These are phyloP conservation scores for Botrytis tulipae DNA, from an alignment of 2,329 filamentous ascomycete species.

Conservation along the genomic window DNA sequence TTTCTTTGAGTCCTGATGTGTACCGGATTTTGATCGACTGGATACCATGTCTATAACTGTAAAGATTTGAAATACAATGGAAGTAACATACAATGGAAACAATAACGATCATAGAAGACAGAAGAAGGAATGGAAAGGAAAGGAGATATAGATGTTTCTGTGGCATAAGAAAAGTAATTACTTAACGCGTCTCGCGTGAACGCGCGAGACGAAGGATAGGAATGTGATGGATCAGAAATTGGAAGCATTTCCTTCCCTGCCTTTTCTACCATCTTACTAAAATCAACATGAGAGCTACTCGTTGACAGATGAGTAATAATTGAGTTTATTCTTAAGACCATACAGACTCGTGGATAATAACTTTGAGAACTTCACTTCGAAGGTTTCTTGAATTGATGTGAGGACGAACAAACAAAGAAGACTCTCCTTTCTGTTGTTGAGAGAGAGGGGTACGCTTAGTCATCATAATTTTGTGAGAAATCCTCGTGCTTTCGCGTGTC, in stretches of 20 bases:
- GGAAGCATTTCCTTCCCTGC: neutral
- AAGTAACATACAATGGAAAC: neutral
- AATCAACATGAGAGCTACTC: neutral
- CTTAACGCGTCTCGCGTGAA: neutral
- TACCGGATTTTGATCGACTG: neutral
- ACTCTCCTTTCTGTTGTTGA: neutral
- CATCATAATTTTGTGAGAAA: neutral
- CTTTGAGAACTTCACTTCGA: neutral
- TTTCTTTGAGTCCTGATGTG: neutral
- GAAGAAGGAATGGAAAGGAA: neutral
- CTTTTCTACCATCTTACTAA: neutral
- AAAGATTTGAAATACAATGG: neutral
- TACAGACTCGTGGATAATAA: neutral
- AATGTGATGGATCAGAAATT: slow-evolving; percentile 12
- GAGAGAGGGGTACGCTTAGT: neutral
- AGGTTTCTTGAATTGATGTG: neutral
- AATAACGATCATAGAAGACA: neutral
- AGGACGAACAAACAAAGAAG: neutral
- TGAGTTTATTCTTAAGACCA: neutral
- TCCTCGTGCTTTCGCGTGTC: slow-evolving; percentile 6
- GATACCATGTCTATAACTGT: neutral
- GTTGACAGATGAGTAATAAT: neutral
- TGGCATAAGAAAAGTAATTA: neutral
- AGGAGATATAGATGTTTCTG: neutral
- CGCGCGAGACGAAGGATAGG: neutral